phyloP scores from a whole-genome alignment of 2,329 filamentous ascomycete species.

The Rhytidhysteron rufulum region DNA sequence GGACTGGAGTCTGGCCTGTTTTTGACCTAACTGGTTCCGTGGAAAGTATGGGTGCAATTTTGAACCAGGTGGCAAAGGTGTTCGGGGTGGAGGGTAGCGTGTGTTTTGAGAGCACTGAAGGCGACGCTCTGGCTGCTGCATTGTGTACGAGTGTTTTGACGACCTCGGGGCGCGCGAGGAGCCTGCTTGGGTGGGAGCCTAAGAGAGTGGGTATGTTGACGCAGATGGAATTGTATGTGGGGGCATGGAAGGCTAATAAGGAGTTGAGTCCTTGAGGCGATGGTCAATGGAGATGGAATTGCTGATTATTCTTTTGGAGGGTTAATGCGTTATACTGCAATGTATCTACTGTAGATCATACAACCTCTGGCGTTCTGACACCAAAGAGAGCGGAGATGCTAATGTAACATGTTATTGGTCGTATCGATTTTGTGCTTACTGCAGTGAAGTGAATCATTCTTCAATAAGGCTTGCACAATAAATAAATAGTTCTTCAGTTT shows the following conservation, averaged over 20 bases:
- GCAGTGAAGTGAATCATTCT: too few species aligned
- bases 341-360: too few species aligned
- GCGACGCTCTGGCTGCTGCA: constrained; percentile 1
- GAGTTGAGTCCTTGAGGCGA: background rate
- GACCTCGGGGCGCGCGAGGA: constrained; percentile 2
- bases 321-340: too few species aligned
- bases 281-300: too few species aligned
- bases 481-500: too few species aligned
- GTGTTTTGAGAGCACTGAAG: background rate
- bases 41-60: constrained; percentile 3
- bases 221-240: constrained; percentile 3
- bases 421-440: too few species aligned
- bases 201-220: constrained; percentile 3
- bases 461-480: too few species aligned
- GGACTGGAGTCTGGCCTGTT: constrained; percentile 2
- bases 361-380: too few species aligned
- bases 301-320: too few species aligned
- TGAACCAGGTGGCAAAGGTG: background rate
- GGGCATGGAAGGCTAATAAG: background rate
- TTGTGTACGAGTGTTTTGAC: constrained; percentile 1
- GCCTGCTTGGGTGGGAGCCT: constrained; percentile 4
- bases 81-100: background rate
- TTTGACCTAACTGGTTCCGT: constrained; percentile 2
- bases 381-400: too few species aligned
- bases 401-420: too few species aligned